phyloP scores from a whole-genome alignment of 2,329 filamentous ascomycete genomes.

The Ceratocystis colombiana region DNA sequence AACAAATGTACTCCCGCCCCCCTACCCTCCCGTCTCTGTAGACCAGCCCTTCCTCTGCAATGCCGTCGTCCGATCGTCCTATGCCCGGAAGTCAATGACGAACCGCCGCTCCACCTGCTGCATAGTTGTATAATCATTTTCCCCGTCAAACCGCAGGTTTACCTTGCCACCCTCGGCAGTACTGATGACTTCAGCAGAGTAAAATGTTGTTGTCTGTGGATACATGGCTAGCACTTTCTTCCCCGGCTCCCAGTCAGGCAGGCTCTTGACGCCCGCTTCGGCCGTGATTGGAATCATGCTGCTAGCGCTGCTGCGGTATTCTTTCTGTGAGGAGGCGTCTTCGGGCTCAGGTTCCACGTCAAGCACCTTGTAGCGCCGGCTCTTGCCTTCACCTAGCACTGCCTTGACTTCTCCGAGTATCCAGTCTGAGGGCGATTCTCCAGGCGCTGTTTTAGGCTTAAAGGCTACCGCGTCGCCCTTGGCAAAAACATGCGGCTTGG shows the following conservation, averaged over 20 bases:
- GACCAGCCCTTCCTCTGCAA: not conserved
- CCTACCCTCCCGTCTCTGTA: slow-evolving; percentile 15
- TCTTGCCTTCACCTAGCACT: slow-evolving; percentile 66
- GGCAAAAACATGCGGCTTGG: slow-evolving; percentile 46
- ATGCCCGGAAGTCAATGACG: slow-evolving; percentile 59
- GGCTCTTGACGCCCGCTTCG: slow-evolving; percentile 38
- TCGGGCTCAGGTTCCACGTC: slow-evolving; percentile 73
- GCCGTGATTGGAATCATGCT: slow-evolving; percentile 69
- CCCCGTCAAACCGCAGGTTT: slow-evolving; percentile 66
- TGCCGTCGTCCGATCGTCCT: slow-evolving; percentile 12
- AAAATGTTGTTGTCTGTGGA: slow-evolving; percentile 76
- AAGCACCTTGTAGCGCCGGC: slow-evolving; percentile 66
- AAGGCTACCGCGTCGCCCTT: slow-evolving; percentile 58
- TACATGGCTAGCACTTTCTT: slow-evolving; percentile 69
- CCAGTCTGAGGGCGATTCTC: slow-evolving; percentile 48
- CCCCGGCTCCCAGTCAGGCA: slow-evolving; percentile 53
- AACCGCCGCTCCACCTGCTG: slow-evolving; percentile 67
- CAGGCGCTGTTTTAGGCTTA: slow-evolving; percentile 45
- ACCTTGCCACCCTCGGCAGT: slow-evolving; percentile 41
- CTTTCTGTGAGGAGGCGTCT: slow-evolving; percentile 49
- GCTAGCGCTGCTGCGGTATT: slow-evolving; percentile 61
- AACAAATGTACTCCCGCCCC: slow-evolving; percentile 4
- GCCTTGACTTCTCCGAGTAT: slow-evolving; percentile 70
- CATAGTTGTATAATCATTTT: slow-evolving; percentile 62
- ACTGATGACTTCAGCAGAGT: slow-evolving; percentile 70